Evolutionary conservation across 192 early-diverging fungal species (phyloP), one percentile per base, ranked within the genome.

Genomic region (Linnemannia zychae): DNA sequence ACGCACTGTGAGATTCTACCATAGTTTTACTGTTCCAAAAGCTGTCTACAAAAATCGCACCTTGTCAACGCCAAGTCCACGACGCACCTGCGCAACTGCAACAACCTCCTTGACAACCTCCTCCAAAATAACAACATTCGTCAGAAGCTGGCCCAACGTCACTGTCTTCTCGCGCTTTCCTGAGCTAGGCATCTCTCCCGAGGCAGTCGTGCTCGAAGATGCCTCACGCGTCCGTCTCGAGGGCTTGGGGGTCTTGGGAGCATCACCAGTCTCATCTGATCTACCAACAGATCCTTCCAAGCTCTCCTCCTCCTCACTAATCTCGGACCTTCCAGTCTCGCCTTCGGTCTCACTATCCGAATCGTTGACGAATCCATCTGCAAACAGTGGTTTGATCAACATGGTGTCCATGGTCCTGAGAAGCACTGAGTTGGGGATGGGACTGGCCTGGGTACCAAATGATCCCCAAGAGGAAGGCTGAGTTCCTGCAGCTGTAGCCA

Each of bases 61-160:
- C 77, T 93, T 91, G 81, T 96, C 95, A 53, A 94, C 92, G n/a
- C 95, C 94, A 49, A 94, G 87, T 82, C 93, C 93, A 76, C 94
- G 89, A 17, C 95, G 91, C 28, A 95, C 94, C 78, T 96, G 95
- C 47, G 98, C 88, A 18, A 95, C 88, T 22, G 96, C 95, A 13
- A 97, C 91, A 13, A 98, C 89, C 87, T 99, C 98, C 79, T 99
- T 99, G 50, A 96, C 94, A 22, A 94, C 93, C 86, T 99, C 98
- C 73, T 99, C 95, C 75, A 99, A 76, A 48, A 97, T 95, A 33
- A 99, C 93, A 34, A 97, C 95, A 88, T 99, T 99, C 71, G 96
- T 97, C 33, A 96, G 86, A 72, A 98, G 90, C 86, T 89, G 88
- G 20, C 90, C 87, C 47, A 93, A 78, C 6, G 89, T 89, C 48